Evolutionary conservation across 306 rosid genomes (phyloP).

Genomic region (Erythrophleum fordii): DNA sequence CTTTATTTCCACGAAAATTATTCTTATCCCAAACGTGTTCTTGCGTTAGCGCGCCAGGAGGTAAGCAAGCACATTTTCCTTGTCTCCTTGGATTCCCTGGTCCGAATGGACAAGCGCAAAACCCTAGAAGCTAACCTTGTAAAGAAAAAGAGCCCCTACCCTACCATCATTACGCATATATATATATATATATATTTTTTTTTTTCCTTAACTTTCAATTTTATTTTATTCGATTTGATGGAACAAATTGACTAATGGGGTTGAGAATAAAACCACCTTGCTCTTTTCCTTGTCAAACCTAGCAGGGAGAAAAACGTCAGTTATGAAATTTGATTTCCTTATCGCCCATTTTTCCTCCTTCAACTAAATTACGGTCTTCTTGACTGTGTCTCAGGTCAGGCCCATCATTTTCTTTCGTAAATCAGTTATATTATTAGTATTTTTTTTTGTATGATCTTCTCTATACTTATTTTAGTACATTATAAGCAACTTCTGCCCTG

Average conservation of each 20-base stretch:
- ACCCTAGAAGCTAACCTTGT: slow-evolving; percentile 47
- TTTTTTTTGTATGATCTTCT: neutral
- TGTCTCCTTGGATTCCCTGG: slow-evolving; percentile 50
- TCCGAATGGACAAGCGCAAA: slow-evolving; percentile 34
- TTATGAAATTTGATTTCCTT: no score
- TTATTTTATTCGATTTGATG: slow-evolving; percentile 37
- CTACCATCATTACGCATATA: slow-evolving; percentile 20
- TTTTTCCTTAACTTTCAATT: neutral
- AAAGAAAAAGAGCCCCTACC: slow-evolving; percentile 37
- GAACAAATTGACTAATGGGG: slow-evolving; percentile 42
- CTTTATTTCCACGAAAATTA: no score
- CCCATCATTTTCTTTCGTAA: no score
- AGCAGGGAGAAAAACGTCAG: no score
- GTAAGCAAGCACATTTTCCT: neutral
- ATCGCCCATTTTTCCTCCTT: no score
- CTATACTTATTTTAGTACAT: neutral
- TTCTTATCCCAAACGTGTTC: no score
- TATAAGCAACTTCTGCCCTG: neutral
- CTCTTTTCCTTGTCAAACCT: no score
- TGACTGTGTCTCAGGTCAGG: no score
- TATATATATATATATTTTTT: no score
- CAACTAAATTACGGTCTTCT: no score
- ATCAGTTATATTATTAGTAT: no score
- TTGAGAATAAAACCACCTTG: neutral
- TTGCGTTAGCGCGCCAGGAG: no score